Evolutionary conservation across 2,329 filamentous ascomycete genomes (phyloP), one percentile per base, ranked within the genome.

Genomic region (Fusarium pseudocircinatum): DNA sequence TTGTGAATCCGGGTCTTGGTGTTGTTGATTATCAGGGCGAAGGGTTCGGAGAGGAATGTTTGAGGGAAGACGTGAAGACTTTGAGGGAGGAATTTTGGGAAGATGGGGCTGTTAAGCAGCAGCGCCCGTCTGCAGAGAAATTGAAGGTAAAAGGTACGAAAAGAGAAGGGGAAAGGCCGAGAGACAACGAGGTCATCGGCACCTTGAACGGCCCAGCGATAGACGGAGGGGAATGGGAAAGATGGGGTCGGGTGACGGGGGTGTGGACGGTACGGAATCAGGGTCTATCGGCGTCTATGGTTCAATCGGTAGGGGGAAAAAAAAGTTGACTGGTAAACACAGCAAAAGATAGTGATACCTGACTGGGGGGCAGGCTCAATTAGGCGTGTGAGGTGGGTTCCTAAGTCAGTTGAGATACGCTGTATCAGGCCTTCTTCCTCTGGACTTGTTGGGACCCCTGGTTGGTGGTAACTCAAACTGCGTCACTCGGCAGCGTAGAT

Each of bases 11-110:
- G 69, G 79, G 80, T 78, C 84, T 83, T 76, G 82, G 44, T 65
- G 60, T 83, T 76, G 82, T 30, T 65, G 54, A 72, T 78, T 74
- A 69, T 78, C 76, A 69, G 78, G 72, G 61, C 81, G 81, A 49
- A 98, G 87, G 79, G 92, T 92, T 83, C 93, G 93, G 80, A 98
- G 89, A 79, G 95, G 95, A 82, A 98, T 97, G 85, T 93, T 94
- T 84, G 93, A 94, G 82, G 89, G 89, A 76, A 93, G 91, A 85
- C 91, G 91, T 83, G 87, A 88, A 78, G 87, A 87, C 76, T 84
- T 88, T 88, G 88, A 85, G 81, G 91, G 87, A 90, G 93, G 89
- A 97, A 98, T 98, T 85, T 90, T 98, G 94, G 89, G 87, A 87
- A 86, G 84, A 82, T 83, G 88, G 87, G 92, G 93, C 94, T 95